These are phyloP conservation scores for Allium cepa DNA, from an alignment of 106 monocot genomes.

Conservation along the genomic window DNA sequence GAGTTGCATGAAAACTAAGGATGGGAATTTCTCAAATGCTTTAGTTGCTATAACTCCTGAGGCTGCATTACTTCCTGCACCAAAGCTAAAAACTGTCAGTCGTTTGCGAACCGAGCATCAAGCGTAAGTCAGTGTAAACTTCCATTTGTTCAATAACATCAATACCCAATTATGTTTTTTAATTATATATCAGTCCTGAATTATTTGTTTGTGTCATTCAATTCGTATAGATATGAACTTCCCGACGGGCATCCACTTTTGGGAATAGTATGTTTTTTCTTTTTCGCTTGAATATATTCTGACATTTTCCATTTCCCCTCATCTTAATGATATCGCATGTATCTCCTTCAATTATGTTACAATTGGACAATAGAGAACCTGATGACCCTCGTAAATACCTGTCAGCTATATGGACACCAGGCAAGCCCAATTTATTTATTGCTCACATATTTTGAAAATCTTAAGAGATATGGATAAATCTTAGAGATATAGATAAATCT, in stretches of 20 bases:
- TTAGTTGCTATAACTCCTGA: constrained; percentile 34
- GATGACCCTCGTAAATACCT: too few species aligned
- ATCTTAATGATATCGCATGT: too few species aligned
- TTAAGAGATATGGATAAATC: too few species aligned
- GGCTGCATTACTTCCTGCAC: constrained; percentile 31
- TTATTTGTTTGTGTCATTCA: background rate
- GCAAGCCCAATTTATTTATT: too few species aligned
- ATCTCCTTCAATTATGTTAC: too few species aligned
- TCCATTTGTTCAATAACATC: background rate
- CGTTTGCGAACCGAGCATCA: constrained; percentile 52
- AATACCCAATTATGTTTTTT: background rate
- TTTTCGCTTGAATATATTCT: too few species aligned
- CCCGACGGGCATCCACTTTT: constrained; percentile 47
- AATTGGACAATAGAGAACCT: too few species aligned
- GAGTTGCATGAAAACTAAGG: constrained; percentile 18
- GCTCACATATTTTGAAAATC: too few species aligned
- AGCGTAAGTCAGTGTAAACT: constrained; percentile 28
- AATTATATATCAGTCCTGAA: background rate
- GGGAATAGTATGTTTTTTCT: constrained; percentile 24
- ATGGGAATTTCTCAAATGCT: constrained; percentile 42
- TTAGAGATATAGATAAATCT: too few species aligned
- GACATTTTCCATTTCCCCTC: too few species aligned
- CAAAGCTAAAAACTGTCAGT: constrained; percentile 48
- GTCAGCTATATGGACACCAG: too few species aligned
- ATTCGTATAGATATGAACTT: constrained; percentile 39